Base-by-base conservation (phyloP, 495 filamentous ascomycete species). In the Neurospora sp. region DNA sequence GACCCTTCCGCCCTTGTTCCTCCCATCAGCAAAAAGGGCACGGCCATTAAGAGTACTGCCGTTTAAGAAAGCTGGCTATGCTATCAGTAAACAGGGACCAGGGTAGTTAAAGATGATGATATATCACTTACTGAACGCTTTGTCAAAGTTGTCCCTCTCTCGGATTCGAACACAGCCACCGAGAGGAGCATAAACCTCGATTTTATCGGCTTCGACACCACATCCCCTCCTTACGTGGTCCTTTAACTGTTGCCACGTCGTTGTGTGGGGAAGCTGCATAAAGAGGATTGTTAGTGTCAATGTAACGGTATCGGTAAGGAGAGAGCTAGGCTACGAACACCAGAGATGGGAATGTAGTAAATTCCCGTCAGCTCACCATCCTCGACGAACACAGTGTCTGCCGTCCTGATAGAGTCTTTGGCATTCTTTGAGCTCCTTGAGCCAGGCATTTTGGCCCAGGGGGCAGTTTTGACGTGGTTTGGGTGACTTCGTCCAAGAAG, bases 181-280 rank as follows among this genome's bases (percentile, higher is more conserved):
- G 2, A 74, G 76, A 5, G 77, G 76, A 9, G 73, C 69, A 53
- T 77, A 79, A 20, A 76, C 71, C 31, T 73, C 74, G 39, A 71
- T 74, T 37, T 73, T 72, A 40, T 77, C 74, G 12, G 77, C 73
- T 16, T 77, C 77, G 65, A 65, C 53, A 18, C 53, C 53, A 35
- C 53, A 65, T 65, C 53, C 53, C 53, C 53, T 65, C 53, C 53
- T 65, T 65, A 65, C 53, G 53, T 65, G 53, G 53, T 65, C 71
- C 40, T 75, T 77, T 12, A 79, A 72, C 11, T 77, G 71, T 53
- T 70, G 68, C 74, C 76, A 76, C 53, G 76, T 77, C n/a, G 77
- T 79, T 31, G 39, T 39, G 39, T 73, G 73, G 11, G 71, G 39
- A 27, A 79, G 74, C 77, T 79, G 42, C 14, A 72, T 39, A 9